Evolutionary conservation across 768 basidiomycete genomes (phyloP), one percentile per base, ranked within the genome.

Genomic region (Pisolithus tinctorius): DNA sequence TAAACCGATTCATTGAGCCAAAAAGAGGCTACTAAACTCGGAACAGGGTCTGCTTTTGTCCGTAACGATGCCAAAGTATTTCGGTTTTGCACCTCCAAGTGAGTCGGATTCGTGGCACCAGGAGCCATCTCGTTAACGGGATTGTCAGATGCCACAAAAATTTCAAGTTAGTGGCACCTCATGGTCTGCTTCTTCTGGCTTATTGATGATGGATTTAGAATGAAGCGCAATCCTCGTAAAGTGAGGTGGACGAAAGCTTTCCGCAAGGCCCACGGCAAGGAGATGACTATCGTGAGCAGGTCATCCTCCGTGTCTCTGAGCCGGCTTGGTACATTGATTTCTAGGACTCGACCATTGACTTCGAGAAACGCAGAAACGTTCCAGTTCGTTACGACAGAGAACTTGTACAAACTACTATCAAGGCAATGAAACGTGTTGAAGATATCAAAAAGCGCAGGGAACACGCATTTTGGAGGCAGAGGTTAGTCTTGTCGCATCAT

Each of bases 181-280:
- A 6, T 36, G 8, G 26, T 37, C 11, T 44, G 10, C 16, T 17
- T 7, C 23, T 30, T 52, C 45, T 26, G 46, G 30, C 47, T 14
- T 0, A 29, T 39, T 13, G 31, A 50, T 51, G 34, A 34, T 39
- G 31, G 25, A 49, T 48, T 4, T 58, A 94, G 93, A 71, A 97
- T 98, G 96, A 98, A 98, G 76, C 88, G 96, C 37, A 99, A 98
- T 72, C 96, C 96, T 42, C 85, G 96, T 54, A 99, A 99, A 71
- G 94, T 99, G 36, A 78, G 91, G 60, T 99, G 96, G 96, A 99
- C 96, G 42, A 99, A 99, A 70, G 96, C 96, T 20, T 99, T 99
- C 79, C 82, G 96, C 58, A 95, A 93, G 70, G 93, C 96, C 17
- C 90, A 94, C 47, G 96, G 96, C 48, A 99, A 98, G 74, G 96